A percentile compares a stretch with the other conserved stretches of the same genome.
Evolutionary conservation across 73 alveolate species (phyloP).

Genomic region (Paramecium pentaurelia): DNA sequence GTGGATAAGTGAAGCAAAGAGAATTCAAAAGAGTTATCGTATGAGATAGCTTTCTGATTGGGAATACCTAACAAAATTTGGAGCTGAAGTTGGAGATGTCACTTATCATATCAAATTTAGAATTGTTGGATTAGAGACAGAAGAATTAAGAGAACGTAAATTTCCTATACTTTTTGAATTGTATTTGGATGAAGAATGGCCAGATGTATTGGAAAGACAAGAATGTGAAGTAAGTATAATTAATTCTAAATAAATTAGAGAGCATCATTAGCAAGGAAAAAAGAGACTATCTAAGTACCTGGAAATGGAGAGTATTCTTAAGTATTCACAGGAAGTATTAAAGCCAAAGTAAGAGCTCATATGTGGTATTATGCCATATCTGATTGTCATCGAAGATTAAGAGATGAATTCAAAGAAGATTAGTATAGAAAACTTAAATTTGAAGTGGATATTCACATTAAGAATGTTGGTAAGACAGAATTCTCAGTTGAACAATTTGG

Average conservation of each 20-base stretch:
- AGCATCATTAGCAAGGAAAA: neutral
- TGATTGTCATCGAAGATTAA: conserved; percentile 32
- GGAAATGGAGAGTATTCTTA: conserved; percentile 56
- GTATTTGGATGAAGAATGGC: conserved; percentile 60
- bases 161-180: neutral
- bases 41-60: conserved; percentile 7
- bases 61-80: conserved; percentile 60
- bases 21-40: neutral
- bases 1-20: neutral
- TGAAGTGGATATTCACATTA: conserved; percentile 38
- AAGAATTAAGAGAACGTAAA: neutral
- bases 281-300: conserved; percentile 5
- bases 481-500: conserved; percentile 59
- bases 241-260: neutral
- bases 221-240: conserved; percentile 46
- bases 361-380: conserved; percentile 60
- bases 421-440: neutral
- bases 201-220: conserved; percentile 6
- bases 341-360: conserved; percentile 28
- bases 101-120: conserved; percentile 28
- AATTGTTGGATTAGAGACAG: neutral
- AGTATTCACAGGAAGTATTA: neutral
- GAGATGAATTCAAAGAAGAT: neutral
- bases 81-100: conserved; percentile 28
- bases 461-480: conserved; percentile 43